A percentile compares a stretch with the other conserved stretches of the same genome.
phyloP scores from a whole-genome alignment of 352 stramenopile genomes.

The Phytophthora pistaciae region DNA sequence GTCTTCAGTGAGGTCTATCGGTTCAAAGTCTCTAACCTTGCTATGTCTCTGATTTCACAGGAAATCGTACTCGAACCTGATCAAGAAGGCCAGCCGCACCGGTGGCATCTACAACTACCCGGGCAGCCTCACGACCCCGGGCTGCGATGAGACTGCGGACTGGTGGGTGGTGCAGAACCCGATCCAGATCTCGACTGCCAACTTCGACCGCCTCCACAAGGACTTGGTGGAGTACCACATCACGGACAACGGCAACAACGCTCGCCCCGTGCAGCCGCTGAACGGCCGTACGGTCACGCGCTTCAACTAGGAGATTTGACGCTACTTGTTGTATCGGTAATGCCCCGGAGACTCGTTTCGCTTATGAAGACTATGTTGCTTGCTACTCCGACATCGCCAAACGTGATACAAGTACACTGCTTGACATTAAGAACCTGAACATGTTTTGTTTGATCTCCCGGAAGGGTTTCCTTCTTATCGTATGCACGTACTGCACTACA shows the following conservation, averaged over 20 bases:
- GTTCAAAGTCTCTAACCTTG: too few relatives aligned
- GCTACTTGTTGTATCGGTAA: too few relatives aligned
- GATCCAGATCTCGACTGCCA: constrained; percentile 46
- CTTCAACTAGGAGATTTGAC: constrained; percentile 25
- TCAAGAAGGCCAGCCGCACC: constrained; percentile 15
- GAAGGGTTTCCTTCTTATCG: too few relatives aligned
- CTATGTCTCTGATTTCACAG: constrained; percentile 16
- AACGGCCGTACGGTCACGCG: constrained; percentile 43
- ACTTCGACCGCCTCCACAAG: constrained; percentile 46
- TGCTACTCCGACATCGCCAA: too few relatives aligned
- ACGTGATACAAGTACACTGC: too few relatives aligned
- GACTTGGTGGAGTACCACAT: constrained; percentile 44
- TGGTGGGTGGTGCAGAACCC: constrained; percentile 73
- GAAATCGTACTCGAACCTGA: constrained; percentile 43
- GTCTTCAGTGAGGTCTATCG: too few relatives aligned
- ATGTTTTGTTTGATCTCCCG: too few relatives aligned
- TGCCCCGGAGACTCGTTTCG: too few relatives aligned
- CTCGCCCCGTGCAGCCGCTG: constrained; percentile 46
- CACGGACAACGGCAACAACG: constrained; percentile 54
- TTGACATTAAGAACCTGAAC: too few relatives aligned
- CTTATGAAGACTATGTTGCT: too few relatives aligned
- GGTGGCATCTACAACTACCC: constrained; percentile 67
- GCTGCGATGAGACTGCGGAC: constrained; percentile 60
- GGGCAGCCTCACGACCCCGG: constrained; percentile 69
- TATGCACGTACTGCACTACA: too few relatives aligned